Evolutionary conservation across 1,284 basidiomycete species (phyloP).

Genomic region (Exobasidium cylindrosporum): DNA sequence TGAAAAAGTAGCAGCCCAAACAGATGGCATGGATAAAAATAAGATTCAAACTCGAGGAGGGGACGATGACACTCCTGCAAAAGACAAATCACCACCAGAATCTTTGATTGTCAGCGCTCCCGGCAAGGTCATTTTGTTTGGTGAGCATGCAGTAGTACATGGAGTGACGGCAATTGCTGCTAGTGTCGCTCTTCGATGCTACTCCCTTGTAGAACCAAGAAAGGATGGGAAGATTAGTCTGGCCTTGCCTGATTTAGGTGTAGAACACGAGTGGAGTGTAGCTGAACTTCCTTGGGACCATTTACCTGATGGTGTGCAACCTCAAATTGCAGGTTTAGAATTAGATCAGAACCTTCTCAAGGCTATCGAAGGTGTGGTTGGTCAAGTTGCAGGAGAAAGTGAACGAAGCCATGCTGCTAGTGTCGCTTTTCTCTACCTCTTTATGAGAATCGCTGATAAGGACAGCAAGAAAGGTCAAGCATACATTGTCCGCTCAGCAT

Average conservation of each 20-base stretch:
- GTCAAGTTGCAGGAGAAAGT: constrained; percentile 23
- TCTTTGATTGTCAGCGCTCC: constrained; percentile 62
- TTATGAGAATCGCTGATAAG: constrained; percentile 69
- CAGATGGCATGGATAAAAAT: constrained; percentile 35
- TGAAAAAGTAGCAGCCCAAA: constrained; percentile 28
- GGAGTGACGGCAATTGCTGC: constrained; percentile 95
- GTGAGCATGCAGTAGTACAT: constrained; percentile 98
- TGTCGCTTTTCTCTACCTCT: constrained; percentile 88
- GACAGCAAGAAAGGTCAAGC: constrained; percentile 67
- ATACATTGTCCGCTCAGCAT: constrained; percentile 80
- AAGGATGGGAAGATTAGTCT: constrained; percentile 73
- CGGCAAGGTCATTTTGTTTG: constrained; percentile 96
- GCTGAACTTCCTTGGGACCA: constrained; percentile 79
- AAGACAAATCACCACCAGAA: background rate
- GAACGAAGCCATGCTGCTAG: constrained; percentile 63
- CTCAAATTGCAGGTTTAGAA: constrained; percentile 60
- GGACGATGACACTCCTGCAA: constrained; percentile 22
- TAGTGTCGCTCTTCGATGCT: constrained; percentile 91
- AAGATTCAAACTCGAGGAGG: constrained; percentile 45
- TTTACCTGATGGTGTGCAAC: constrained; percentile 60
- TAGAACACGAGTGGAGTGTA: constrained; percentile 77
- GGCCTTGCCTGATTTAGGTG: constrained; percentile 76
- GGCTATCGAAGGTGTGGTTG: constrained; percentile 34
- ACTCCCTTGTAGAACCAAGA: constrained; percentile 74
- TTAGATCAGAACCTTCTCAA: constrained; percentile 39